Conservation (phyloP, 768 basidiomycete species). For the Podaxis sp. region DNA sequence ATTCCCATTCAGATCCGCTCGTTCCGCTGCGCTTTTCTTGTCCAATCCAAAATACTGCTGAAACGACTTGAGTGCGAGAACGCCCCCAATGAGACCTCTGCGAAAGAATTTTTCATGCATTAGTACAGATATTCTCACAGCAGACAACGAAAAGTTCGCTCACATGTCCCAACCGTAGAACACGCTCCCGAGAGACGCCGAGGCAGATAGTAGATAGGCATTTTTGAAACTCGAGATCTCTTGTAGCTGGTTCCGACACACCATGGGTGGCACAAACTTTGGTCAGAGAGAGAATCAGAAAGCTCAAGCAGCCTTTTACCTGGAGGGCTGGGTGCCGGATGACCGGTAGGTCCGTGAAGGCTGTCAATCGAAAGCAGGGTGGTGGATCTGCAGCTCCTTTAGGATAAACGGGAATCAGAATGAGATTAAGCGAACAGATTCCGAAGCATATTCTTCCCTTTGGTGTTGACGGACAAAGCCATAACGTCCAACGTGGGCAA, state of each 20-base stretch:
- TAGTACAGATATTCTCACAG: constrained; percentile 3
- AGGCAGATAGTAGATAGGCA: constrained; percentile 43
- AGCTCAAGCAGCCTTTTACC: background rate
- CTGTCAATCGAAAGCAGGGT: background rate
- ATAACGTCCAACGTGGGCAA: no score
- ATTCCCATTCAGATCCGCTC: constrained; percentile 45
- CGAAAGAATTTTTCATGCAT: background rate
- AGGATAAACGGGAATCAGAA: background rate
- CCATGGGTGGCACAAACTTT: constrained; percentile 20
- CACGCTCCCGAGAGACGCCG: constrained; percentile 48
- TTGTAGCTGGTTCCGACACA: constrained; percentile 24
- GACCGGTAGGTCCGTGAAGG: background rate
- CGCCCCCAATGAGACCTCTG: constrained; percentile 46
- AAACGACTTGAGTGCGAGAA: constrained; percentile 46
- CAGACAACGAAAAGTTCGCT: constrained; percentile 6
- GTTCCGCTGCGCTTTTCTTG: constrained; percentile 31
- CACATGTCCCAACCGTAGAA: constrained; percentile 51
- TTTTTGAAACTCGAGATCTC: constrained; percentile 36
- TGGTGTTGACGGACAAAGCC: no score
- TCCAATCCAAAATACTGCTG: constrained; percentile 47
- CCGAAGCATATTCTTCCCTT: background rate
- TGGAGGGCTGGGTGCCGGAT: background rate
- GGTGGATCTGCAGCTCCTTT: background rate
- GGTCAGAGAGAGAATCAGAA: background rate
- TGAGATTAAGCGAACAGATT: background rate